Base-by-base conservation (phyloP, 345 rosid species). In the Salix arbutifolia region DNA sequence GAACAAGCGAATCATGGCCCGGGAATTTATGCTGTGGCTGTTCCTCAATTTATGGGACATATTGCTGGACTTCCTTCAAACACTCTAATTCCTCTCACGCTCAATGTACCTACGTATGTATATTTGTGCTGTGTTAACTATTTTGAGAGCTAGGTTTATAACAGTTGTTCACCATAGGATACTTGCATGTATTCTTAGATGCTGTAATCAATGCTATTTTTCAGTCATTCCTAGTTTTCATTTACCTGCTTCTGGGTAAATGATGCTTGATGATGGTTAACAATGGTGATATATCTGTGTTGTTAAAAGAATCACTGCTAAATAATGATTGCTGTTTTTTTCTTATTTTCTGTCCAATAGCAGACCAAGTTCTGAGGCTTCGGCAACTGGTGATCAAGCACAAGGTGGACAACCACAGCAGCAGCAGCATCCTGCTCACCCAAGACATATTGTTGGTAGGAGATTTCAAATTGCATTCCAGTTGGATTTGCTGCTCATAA, bases 401-500 rank as follows among this genome's bases (percentile, higher is more conserved):
- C 93, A 86, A 78, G 87, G 73, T 40, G 89, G 84, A 65, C 88
- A 77, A 61, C 80, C 65, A 67, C 91, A 83, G n/a, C 93, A 88
- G 73, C 90, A 79, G 69, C 93, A 84, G n/a, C 94, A 86, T 60
- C 86, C 84, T 77, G 96, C 80, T 52, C 85, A 87, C 25, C 97
- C 88, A 67, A 85, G 97, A 79, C 97, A 86, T 76, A 93, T 90
- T 33, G 91, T 84, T 60, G 96, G 86, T 40, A 85, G 99, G 84
- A 94, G 99, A 82, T 92, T 96, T 81, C 93, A 91, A 76, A 88
- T 94, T 26, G 99, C 97, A 25, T 89, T 96, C 84, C 97, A 91
- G 88, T 89, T 96, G 14, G 99, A 96, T 81, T 86, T 92, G 76
- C 84, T 92, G 73, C 98, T 94, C 52, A 90, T 96, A 61, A 79